Conservation (phyloP, 805 yeast genomes). For the Kodamaea sagamina region DNA sequence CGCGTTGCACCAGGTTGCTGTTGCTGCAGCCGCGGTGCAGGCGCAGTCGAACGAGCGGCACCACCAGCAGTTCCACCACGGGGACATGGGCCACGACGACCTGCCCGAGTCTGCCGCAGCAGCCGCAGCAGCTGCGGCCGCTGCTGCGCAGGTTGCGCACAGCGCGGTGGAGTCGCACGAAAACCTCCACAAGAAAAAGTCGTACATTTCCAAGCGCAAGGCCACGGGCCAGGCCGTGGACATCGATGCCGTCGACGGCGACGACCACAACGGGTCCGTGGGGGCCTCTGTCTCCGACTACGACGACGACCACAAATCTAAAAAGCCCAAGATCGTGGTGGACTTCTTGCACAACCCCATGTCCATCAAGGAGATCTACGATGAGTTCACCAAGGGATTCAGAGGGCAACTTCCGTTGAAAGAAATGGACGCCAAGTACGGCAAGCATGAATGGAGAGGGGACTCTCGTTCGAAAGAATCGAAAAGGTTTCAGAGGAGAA, state of each 20-base stretch:
- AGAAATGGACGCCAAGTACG: constrained; percentile 45
- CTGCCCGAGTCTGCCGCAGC: constrained; percentile 13
- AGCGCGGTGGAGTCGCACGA: constrained; percentile 1
- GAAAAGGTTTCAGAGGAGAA: constrained; percentile 45
- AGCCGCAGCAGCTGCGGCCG: constrained; percentile 13
- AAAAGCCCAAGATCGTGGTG: constrained; percentile 39
- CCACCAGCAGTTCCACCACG: constrained; percentile 9
- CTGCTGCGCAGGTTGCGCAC: constrained; percentile 11
- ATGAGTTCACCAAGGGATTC: constrained; percentile 46
- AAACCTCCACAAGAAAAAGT: constrained; percentile 11
- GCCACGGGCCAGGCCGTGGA: constrained; percentile 13
- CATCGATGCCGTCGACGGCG: constrained; percentile 11
- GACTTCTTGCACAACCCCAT: constrained; percentile 47
- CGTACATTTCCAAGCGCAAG: constrained; percentile 15
- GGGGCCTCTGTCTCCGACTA: constrained; percentile 3
- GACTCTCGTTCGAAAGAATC: constrained; percentile 47
- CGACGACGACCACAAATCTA: constrained; percentile 20
- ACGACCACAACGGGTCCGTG: constrained; percentile 6
- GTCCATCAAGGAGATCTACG: constrained; percentile 46
- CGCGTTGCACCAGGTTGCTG: constrained; percentile 42
- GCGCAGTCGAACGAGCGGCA: constrained; percentile 15
- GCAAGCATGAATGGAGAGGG: constrained; percentile 49
- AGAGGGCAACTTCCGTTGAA: constrained; percentile 45
- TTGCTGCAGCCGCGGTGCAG: constrained; percentile 39
- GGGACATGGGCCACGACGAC: constrained; percentile 11